These are phyloP conservation scores for Fusarium denticulatum DNA, from an alignment of 2,329 filamentous ascomycete species.

Conservation along the genomic window DNA sequence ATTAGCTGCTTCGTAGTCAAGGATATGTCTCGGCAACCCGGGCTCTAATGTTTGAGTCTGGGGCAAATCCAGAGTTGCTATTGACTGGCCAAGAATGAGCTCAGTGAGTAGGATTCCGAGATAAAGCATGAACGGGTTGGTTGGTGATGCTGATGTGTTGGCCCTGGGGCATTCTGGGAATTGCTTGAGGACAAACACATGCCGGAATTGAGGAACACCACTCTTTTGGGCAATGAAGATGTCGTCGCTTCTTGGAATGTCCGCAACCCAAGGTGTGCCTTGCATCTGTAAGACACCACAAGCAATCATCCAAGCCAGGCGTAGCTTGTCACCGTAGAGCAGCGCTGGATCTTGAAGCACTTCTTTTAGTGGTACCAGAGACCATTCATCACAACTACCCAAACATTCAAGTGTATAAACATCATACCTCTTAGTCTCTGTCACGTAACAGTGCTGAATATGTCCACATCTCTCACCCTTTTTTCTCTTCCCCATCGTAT, in stretches of 20 bases:
- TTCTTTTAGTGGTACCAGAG: not conserved
- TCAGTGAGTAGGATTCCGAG: not conserved
- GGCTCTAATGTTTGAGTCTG: fast-evolving
- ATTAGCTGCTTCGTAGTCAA: not conserved
- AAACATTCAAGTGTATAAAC: not conserved
- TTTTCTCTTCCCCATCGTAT: not conserved
- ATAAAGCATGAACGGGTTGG: not conserved
- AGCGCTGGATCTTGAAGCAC: not conserved
- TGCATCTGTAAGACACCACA: not conserved
- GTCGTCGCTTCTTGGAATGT: not conserved
- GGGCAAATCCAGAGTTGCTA: not conserved
- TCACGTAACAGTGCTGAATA: not conserved
- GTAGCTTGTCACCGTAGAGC: not conserved
- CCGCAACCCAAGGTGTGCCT: not conserved
- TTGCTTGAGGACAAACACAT: not conserved
- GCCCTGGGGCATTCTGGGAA: not conserved
- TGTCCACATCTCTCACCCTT: not conserved
- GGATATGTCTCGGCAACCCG: not conserved
- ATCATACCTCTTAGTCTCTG: fast-evolving
- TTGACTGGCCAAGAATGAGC: not conserved
- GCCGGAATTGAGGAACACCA: not conserved
- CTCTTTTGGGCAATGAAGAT: not conserved
- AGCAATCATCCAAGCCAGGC: not conserved
- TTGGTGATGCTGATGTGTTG: not conserved
- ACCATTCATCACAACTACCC: not conserved